Evolutionary conservation across 495 filamentous ascomycete species (phyloP).

Genomic region (Talaromyces thailandensis): DNA sequence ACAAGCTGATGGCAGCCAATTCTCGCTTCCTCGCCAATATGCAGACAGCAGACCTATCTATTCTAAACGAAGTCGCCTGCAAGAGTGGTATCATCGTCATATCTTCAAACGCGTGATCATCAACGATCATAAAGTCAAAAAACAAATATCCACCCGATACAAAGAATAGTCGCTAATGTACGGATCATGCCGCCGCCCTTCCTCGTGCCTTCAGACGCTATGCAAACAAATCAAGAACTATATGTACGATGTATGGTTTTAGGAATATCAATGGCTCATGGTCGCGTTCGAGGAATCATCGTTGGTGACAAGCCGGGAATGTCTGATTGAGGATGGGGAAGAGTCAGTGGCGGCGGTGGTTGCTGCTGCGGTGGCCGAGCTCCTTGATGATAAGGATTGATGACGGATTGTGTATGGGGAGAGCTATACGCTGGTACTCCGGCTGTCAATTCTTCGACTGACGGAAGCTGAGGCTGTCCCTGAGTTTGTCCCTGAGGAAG

Average conservation of each 20-base stretch:
- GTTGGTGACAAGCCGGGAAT: slow-evolving; percentile 3
- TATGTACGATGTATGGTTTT: slow-evolving; percentile 9
- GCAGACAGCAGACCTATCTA: background rate
- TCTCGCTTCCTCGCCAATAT: background rate
- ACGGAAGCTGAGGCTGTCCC: slow-evolving; percentile 32
- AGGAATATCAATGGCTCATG: slow-evolving; percentile 11
- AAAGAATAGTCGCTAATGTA: slow-evolving; percentile 16
- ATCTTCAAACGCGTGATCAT: background rate
- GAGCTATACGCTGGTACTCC: slow-evolving; percentile 39
- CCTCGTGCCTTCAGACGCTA: slow-evolving; percentile 30
- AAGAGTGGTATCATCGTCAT: slow-evolving; percentile 3
- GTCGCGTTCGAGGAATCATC: background rate
- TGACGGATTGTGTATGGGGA: slow-evolving; percentile 24
- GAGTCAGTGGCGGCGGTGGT: background rate
- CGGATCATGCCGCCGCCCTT: slow-evolving; percentile 12
- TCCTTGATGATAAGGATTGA: slow-evolving; percentile 26
- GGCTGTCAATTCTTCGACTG: slow-evolving; percentile 36
- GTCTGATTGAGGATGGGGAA: background rate
- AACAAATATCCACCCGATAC: background rate
- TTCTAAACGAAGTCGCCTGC: background rate
- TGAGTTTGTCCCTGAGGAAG: slow-evolving; percentile 7
- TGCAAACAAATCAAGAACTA: slow-evolving; percentile 29
- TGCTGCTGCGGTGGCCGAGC: slow-evolving; percentile 18
- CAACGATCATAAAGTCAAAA: slow-evolving; percentile 1
- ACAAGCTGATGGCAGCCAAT: background rate